A percentile compares a stretch with the other conserved stretches of the same genome.
Conservation (phyloP, 2,329 filamentous ascomycete species). For the Calycina herbarum region DNA sequence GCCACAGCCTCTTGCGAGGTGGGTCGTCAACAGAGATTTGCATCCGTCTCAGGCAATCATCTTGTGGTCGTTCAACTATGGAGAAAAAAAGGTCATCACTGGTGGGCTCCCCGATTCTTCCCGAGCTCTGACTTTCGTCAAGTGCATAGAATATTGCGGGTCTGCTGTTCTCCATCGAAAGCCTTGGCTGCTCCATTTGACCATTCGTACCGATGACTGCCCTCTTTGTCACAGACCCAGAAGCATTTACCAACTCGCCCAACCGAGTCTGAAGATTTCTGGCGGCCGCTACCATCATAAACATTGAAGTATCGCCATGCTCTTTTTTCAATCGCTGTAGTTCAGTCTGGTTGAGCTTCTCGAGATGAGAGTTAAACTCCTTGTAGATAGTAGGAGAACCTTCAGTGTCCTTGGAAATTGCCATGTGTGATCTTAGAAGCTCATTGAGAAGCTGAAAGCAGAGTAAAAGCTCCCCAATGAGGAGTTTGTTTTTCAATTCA, state of each 20-base stretch:
- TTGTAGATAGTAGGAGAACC: neutral
- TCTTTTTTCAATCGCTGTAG: neutral
- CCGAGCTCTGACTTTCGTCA: no score
- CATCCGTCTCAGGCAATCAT: no score
- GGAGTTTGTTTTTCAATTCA: neutral
- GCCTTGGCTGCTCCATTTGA: no score
- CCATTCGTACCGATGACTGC: no score
- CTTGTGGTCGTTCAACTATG: no score
- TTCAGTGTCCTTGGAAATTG: neutral
- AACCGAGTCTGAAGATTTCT: slow-evolving; percentile 4
- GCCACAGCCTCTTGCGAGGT: no score
- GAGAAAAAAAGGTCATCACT: no score
- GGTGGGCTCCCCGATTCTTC: no score
- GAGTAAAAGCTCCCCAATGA: slow-evolving; percentile 16
- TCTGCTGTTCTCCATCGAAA: no score
- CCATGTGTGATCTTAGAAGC: slow-evolving; percentile 3
- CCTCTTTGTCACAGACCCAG: neutral
- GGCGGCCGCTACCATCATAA: neutral
- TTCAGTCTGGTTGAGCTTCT: neutral
- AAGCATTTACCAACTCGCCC: neutral
- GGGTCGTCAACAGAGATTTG: no score
- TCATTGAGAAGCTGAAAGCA: slow-evolving; percentile 18
- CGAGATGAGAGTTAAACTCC: neutral
- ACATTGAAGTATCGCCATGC: neutral
- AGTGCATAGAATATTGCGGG: no score